These are phyloP conservation scores for Canna indica DNA, from an alignment of 176 grass and related monocot species.

Conservation along the genomic window DNA sequence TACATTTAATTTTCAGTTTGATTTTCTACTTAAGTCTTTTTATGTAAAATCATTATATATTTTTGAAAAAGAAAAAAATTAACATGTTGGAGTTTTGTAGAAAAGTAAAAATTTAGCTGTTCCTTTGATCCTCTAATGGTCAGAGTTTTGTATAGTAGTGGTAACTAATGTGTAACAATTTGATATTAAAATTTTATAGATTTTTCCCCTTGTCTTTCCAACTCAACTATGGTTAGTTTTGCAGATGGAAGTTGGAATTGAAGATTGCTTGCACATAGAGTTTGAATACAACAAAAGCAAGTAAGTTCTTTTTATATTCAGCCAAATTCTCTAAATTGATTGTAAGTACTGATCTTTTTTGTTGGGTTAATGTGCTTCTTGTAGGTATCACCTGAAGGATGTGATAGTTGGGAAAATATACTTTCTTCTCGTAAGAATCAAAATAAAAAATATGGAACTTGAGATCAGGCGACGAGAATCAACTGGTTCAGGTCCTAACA, in stretches of 20 bases:
- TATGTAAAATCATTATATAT: too few species aligned
- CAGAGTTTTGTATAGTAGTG: too few species aligned
- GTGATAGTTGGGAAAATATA: conserved; percentile 92
- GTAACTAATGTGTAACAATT: too few species aligned
- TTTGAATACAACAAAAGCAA: conserved; percentile 99
- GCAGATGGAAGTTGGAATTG: conserved; percentile 99
- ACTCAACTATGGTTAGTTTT: conserved; percentile 8
- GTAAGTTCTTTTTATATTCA: conserved; percentile 26
- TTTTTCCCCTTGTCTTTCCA: neutral
- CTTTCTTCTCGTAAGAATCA: conserved; percentile 98
- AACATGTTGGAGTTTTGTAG: too few species aligned
- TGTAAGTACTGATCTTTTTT: neutral
- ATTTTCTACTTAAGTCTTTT: too few species aligned
- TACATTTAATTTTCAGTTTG: too few species aligned
- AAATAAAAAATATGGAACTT: conserved; percentile 98
- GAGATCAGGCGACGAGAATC: conserved; percentile 87
- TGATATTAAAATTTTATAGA: neutral
- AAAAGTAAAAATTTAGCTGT: too few species aligned
- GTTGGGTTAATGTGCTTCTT: neutral
- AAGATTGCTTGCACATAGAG: conserved; percentile 97
- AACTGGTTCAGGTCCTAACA: conserved; percentile 90
- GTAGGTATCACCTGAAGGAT: conserved; percentile 95
- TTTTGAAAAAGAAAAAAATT: too few species aligned
- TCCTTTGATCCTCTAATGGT: too few species aligned
- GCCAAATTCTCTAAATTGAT: neutral